Percentiles rank a stretch among this genome's conserved stretches.
Conservation (phyloP, 345 rosid genomes). For the Brassica juncea region DNA sequence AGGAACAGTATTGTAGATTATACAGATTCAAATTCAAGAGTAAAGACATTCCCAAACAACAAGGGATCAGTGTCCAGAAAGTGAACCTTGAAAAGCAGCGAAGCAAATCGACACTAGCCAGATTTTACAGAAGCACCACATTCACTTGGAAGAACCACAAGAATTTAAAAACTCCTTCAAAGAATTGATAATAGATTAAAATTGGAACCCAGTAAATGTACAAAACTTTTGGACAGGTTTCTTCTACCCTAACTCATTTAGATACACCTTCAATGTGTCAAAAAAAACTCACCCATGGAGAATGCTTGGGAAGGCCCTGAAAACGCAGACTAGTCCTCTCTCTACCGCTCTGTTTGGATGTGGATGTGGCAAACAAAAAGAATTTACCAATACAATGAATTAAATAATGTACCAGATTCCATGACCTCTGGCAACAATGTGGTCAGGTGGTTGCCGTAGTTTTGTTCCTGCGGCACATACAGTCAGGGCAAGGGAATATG, state of each 20-base stretch:
- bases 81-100: neutral
- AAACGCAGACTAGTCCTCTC: neutral
- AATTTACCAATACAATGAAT: constrained; percentile 27
- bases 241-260: neutral
- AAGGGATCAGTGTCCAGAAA: neutral
- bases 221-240: constrained; percentile 18
- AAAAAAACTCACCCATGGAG: neutral
- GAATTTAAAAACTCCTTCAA: neutral
- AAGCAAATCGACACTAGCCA: neutral
- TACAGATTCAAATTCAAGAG: neutral
- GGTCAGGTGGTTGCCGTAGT: constrained; percentile 35
- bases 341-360: neutral
- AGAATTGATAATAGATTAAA: neutral
- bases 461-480: constrained; percentile 84
- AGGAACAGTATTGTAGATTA: neutral
- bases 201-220: constrained; percentile 16
- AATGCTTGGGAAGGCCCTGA: neutral
- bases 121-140: neutral
- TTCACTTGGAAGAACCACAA: constrained; percentile 7
- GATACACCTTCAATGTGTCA: constrained; percentile 32
- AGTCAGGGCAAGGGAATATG: constrained; percentile 91
- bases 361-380: constrained; percentile 27
- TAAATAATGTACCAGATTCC: constrained; percentile 22
- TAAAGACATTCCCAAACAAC: neutral
- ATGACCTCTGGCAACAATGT: constrained; percentile 6